Percentiles rank a stretch among this genome's conserved stretches.
Conservation (phyloP, 2,329 filamentous ascomycete species). For the Colletotrichum godetiae region DNA sequence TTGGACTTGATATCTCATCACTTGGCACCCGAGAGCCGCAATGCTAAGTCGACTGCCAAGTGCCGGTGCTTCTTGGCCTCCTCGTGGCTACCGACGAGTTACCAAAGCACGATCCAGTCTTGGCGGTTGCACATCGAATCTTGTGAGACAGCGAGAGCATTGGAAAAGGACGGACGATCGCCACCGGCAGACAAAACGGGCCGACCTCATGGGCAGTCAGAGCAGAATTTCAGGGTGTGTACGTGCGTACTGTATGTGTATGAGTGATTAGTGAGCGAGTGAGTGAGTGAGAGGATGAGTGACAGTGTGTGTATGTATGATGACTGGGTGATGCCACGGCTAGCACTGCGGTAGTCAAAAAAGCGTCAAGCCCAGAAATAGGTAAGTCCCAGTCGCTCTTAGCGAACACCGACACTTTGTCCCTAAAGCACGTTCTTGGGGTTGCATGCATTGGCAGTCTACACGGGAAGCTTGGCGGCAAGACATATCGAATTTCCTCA, state of each 20-base stretch:
- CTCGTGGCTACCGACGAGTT: neutral
- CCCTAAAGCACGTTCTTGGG: neutral
- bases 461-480: slow-evolving; percentile 14
- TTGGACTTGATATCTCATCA: neutral
- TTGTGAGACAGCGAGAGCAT: neutral
- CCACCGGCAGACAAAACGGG: neutral
- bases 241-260: neutral
- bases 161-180: neutral
- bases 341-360: neutral
- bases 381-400: neutral
- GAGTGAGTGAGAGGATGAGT: neutral
- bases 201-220: neutral
- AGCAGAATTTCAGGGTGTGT: neutral
- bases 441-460: slow-evolving; percentile 19
- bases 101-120: slow-evolving; percentile 3
- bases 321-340: no score
- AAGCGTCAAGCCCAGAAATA: neutral
- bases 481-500: slow-evolving; percentile 18
- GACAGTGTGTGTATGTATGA: no score
- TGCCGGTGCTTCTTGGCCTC: neutral
- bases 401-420: neutral
- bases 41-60: slow-evolving; percentile 24
- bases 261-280: neutral
- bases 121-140: slow-evolving; percentile 9
- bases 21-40: slow-evolving; percentile 26